These are phyloP conservation scores for Trifolium repens DNA, from an alignment of 306 rosid species.

Conservation along the genomic window DNA sequence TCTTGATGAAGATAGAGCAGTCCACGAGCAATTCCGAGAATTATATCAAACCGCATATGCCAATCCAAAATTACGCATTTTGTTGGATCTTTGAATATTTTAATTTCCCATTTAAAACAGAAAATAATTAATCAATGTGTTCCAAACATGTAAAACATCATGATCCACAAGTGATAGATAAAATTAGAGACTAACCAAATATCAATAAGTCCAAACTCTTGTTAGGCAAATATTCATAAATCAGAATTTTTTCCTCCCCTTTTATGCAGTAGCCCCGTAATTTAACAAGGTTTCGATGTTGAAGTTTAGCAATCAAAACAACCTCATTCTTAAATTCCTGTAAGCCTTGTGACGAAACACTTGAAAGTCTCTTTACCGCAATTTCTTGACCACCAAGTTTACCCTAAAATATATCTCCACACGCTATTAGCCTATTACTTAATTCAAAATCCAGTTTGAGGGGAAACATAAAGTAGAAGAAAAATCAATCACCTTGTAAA, in stretches of 20 bases:
- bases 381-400: conserved; percentile 41
- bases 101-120: neutral
- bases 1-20: conserved; percentile 5
- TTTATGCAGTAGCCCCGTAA: conserved; percentile 51
- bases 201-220: conserved; percentile 54
- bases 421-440: neutral
- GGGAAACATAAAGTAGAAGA: neutral
- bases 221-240: conserved; percentile 61
- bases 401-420: conserved; percentile 33
- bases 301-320: neutral
- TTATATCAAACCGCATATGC: conserved; percentile 41
- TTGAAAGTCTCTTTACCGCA: conserved; percentile 60
- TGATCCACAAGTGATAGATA: neutral
- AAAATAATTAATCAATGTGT: neutral
- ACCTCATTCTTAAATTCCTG: neutral
- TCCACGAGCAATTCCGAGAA: conserved; percentile 27
- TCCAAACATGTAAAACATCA: neutral
- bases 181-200: conserved; percentile 47
- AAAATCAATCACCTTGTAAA: conserved; percentile 29
- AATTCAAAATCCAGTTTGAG: too few relatives aligned
- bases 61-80: conserved; percentile 23
- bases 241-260: conserved; percentile 52
- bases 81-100: neutral
- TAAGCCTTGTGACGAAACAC: conserved; percentile 53
- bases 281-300: conserved; percentile 49